These are phyloP conservation scores for Debaryomyces robertsiae DNA, from an alignment of 1,139 yeast genomes.

Conservation along the genomic window DNA sequence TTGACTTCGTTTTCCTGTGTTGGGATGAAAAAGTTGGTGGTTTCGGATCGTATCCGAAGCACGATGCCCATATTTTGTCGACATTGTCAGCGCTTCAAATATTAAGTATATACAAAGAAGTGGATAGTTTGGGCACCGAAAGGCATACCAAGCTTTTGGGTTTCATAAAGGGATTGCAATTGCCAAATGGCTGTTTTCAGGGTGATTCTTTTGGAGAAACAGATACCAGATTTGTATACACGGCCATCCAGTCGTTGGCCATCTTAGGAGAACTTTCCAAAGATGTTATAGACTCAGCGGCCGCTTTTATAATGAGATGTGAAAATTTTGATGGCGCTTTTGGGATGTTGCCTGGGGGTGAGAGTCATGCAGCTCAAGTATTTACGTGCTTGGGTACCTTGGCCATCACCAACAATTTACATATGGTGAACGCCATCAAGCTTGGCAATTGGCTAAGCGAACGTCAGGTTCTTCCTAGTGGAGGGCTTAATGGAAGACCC, in stretches of 20 bases:
- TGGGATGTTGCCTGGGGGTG: constrained; percentile 93
- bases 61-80: constrained; percentile 86
- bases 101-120: constrained; percentile 56
- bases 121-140: constrained; percentile 39
- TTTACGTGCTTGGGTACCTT: constrained; percentile 85
- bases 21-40: constrained; percentile 69
- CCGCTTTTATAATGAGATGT: constrained; percentile 65
- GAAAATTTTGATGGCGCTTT: constrained; percentile 95
- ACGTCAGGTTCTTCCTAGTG: constrained; percentile 76
- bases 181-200: constrained; percentile 75
- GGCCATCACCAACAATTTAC: constrained; percentile 65
- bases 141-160: constrained; percentile 30
- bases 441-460: constrained; percentile 80
- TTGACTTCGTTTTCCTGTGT: constrained; percentile 70
- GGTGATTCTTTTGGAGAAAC: constrained; percentile 93
- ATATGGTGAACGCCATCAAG: constrained; percentile 52
- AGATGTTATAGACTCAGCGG: constrained; percentile 65
- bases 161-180: constrained; percentile 59
- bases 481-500: constrained; percentile 96
- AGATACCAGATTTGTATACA: constrained; percentile 87
- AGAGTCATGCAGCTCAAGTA: constrained; percentile 91
- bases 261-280: constrained; percentile 65
- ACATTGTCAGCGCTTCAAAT: constrained; percentile 89
- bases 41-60: constrained; percentile 86
- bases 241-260: constrained; percentile 73